phyloP scores from a whole-genome alignment of 345 rosid species.

The Moricandia moricandioides region DNA sequence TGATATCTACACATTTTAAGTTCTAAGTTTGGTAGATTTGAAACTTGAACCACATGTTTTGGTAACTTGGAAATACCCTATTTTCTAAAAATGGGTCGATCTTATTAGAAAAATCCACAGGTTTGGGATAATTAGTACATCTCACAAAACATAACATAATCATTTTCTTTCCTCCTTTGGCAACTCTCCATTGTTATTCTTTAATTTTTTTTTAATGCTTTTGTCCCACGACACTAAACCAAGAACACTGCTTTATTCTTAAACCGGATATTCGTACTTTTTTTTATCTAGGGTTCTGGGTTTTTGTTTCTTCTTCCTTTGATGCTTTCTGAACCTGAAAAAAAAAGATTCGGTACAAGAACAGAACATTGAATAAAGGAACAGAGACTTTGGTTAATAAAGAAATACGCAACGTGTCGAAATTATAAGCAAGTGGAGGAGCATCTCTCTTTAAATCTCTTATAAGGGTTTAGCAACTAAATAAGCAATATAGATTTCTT shows the following conservation, averaged over 20 bases:
- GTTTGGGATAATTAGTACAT: slow-evolving; percentile 13
- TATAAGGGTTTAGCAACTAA: slow-evolving; percentile 3
- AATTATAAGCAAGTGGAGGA: slow-evolving; percentile 21
- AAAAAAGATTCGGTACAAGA: slow-evolving; percentile 29
- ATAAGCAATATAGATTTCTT: slow-evolving; percentile 30
- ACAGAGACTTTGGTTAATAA: slow-evolving; percentile 27
- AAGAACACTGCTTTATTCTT: slow-evolving; percentile 31
- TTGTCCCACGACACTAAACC: slow-evolving; percentile 30
- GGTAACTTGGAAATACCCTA: background rate
- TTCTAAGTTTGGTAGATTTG: background rate
- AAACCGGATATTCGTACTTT: slow-evolving; percentile 29
- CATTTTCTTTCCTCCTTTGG: background rate
- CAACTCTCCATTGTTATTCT: slow-evolving; percentile 5
- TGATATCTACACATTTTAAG: background rate
- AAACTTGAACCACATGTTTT: slow-evolving; percentile 4
- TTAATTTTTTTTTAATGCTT: slow-evolving; percentile 9
- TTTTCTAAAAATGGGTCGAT: slow-evolving; percentile 16
- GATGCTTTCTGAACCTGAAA: slow-evolving; percentile 38
- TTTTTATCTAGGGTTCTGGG: slow-evolving; percentile 38
- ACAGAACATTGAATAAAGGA: background rate
- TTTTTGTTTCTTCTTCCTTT: slow-evolving; percentile 37
- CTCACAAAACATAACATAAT: background rate
- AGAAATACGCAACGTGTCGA: slow-evolving; percentile 31
- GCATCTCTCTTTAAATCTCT: slow-evolving; percentile 17
- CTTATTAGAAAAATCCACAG: background rate